A percentile compares a stretch with the other conserved stretches of the same genome.
phyloP scores from a whole-genome alignment of 495 filamentous ascomycete genomes.

The Penicillium argentinense region DNA sequence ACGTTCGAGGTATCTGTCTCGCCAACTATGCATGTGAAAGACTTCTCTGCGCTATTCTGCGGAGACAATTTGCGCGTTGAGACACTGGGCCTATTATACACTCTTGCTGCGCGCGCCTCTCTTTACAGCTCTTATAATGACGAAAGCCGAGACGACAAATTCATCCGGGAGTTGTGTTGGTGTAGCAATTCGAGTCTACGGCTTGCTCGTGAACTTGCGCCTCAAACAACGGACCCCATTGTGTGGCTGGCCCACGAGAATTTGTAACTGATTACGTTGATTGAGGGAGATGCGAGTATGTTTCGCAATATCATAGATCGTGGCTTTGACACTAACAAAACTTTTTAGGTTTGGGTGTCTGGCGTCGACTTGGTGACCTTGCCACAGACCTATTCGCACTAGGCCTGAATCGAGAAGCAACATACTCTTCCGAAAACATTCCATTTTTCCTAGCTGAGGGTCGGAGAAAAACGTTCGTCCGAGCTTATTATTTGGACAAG shows the following conservation, averaged over 20 bases:
- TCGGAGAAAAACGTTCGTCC: slow-evolving; percentile 14
- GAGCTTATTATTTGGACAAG: slow-evolving; percentile 22
- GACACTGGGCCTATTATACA: slow-evolving; percentile 19
- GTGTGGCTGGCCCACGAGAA: slow-evolving; percentile 24
- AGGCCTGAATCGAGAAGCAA: slow-evolving; percentile 19
- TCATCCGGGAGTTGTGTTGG: slow-evolving; percentile 18
- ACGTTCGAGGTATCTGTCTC: slow-evolving; percentile 12
- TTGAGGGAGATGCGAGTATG: slow-evolving; percentile 25
- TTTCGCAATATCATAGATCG: background rate
- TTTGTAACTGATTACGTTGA: slow-evolving; percentile 8
- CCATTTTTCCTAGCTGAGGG: slow-evolving; percentile 23
- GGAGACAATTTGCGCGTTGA: slow-evolving; percentile 19
- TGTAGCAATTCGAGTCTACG: slow-evolving; percentile 12
- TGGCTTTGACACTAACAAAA: background rate
- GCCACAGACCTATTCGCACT: slow-evolving; percentile 20
- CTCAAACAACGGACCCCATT: slow-evolving; percentile 16
- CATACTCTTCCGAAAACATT: slow-evolving; percentile 13
- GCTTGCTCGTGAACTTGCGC: slow-evolving; percentile 21
- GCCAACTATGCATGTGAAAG: slow-evolving; percentile 11
- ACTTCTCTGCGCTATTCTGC: slow-evolving; percentile 14
- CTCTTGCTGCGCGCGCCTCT: slow-evolving; percentile 17
- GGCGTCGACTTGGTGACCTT: slow-evolving; percentile 20
- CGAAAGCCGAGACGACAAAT: slow-evolving; percentile 3
- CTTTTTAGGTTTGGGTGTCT: slow-evolving; percentile 16
- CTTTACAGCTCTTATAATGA: slow-evolving; percentile 4